Base-by-base conservation (phyloP, 495 filamentous ascomycete species). In the Lasiosphaeria ovina region DNA sequence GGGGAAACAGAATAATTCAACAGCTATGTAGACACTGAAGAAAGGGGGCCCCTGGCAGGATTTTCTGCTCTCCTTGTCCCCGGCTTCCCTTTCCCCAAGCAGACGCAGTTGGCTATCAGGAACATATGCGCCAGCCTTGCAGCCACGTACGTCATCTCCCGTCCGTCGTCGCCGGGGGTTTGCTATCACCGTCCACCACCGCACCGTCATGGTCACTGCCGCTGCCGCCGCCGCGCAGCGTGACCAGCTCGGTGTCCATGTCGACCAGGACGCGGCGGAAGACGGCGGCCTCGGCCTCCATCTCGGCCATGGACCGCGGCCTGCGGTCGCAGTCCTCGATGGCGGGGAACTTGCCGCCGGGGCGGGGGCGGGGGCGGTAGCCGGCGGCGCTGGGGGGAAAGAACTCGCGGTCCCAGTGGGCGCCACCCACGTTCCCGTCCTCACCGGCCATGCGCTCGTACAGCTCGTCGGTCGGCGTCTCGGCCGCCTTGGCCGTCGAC, bases 361-460 rank as follows among this genome's bases (percentile, higher is more conserved):
- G 73, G 64, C 60, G 34, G 1, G 76, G 73, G 64, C 60, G 34
- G 3, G 80, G 77, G 38, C 78, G 38, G 3, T 6, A 31, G 7
- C 42, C 36, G 35, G 32, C 50, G 44, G 1, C 2, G 52, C 17
- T 56, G 40, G 2, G 50, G 17, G 47, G 16, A 4, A n/a, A 35
- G 7, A 42, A 16, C 3, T 56, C 56, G 24, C 59, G 48, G 59
- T 85, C 83, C 70, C 77, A 79, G 66, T 83, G 72, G 54, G 80
- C 81, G 48, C 78, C 80, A 11, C 86, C 86, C n/a, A 97, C 76
- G 77, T 97, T 87, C 9, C 92, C 93, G 62, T 90, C 89, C 71
- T 95, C 91, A 38, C 81, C 85, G 69, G 96, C 92, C 73, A 97
- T 78, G 79, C 88, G 77, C 57, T 86, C 83, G 75, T 98, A 96